Conservation (phyloP, 2,329 filamentous ascomycete species). For the Fusarium guadeloupense region DNA sequence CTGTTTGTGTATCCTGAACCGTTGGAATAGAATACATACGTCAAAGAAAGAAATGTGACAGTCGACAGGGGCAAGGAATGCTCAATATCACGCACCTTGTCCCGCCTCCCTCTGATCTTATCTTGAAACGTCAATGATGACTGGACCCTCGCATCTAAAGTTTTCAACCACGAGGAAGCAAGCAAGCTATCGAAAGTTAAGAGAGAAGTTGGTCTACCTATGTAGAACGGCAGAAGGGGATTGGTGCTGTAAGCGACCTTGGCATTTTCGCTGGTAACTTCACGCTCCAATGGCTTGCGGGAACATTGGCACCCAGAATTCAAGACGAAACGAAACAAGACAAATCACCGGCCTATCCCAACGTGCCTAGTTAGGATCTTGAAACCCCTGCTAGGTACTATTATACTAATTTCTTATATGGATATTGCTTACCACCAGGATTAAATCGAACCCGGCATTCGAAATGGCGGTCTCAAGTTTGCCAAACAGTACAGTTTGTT, state of each 20-base stretch:
- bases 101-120: background rate
- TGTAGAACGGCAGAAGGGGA: slow-evolving; percentile 3
- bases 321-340: slow-evolving; percentile 32
- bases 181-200: slow-evolving; percentile 6
- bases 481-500: background rate
- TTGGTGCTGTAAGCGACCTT: slow-evolving; percentile 37
- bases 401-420: background rate
- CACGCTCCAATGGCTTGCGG: slow-evolving; percentile 17
- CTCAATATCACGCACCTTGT: too few species aligned
- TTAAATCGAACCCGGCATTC: background rate
- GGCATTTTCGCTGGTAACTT: slow-evolving; percentile 17
- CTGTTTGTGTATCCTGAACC: slow-evolving; percentile 20
- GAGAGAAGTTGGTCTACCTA: slow-evolving; percentile 1
- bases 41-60: slow-evolving; percentile 3
- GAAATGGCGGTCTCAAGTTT: background rate
- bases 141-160: background rate
- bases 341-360: background rate
- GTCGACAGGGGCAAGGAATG: background rate
- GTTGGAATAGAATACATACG: background rate
- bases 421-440: background rate
- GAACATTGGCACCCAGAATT: background rate
- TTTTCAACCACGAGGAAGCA: background rate
- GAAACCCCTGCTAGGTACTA: background rate
- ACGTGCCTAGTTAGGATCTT: too few species aligned
- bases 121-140: background rate